phyloP scores from a whole-genome alignment of 805 yeast genomes.

The Saccharomyces mikatae region DNA sequence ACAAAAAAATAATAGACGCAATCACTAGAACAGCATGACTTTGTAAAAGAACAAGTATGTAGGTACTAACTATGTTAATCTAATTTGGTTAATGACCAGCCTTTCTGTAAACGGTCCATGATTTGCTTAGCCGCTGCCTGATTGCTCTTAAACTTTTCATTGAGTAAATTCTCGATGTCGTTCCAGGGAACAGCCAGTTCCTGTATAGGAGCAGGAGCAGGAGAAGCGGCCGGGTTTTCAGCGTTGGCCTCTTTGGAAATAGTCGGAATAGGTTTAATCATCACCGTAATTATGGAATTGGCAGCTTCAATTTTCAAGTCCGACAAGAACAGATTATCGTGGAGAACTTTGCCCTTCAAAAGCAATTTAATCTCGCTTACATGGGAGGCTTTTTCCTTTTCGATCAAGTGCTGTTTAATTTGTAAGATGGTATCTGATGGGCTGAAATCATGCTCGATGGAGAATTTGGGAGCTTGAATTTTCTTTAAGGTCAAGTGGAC shows the following conservation, averaged over 20 bases:
- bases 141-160: conserved; percentile 26
- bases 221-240: conserved; percentile 3
- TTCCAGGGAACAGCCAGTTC: conserved; percentile 36
- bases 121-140: conserved; percentile 22
- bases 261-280: conserved; percentile 24
- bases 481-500: conserved; percentile 45
- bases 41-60: neutral
- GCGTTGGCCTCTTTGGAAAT: conserved; percentile 12
- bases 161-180: conserved; percentile 33
- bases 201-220: neutral
- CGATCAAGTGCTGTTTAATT: conserved; percentile 27
- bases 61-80: neutral
- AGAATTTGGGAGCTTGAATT: conserved; percentile 65
- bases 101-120: conserved; percentile 32
- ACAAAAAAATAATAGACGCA: conserved; percentile 4
- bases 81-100: conserved; percentile 33
- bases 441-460: conserved; percentile 22
- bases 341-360: conserved; percentile 54
- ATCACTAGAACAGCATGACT: conserved; percentile 3
- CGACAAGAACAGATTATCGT: conserved; percentile 39
- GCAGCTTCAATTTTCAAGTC: conserved; percentile 27
- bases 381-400: conserved; percentile 26
- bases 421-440: conserved; percentile 28
- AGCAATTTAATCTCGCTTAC: conserved; percentile 42
- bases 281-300: conserved; percentile 33